Conservation (phyloP, 192 early-diverging fungal genomes). For the Gryganskiella cystojenkinii region DNA sequence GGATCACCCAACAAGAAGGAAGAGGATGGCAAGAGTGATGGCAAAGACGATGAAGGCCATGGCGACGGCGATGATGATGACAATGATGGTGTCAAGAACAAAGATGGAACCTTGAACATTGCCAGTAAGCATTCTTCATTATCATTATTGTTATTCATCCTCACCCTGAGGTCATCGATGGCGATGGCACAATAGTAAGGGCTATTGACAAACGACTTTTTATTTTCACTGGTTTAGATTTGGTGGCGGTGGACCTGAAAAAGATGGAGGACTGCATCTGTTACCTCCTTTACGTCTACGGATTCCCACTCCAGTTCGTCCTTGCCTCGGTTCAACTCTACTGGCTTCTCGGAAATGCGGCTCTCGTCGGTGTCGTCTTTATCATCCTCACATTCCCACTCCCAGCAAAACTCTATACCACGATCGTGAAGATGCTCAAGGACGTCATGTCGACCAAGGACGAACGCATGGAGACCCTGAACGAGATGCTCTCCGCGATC, state of each 20-base stretch:
- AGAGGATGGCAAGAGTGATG: slow-evolving; percentile 53
- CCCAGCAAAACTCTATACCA: slow-evolving; percentile 52
- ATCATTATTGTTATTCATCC: background rate
- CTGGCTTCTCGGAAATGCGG: slow-evolving; percentile 82
- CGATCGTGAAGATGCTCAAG: slow-evolving; percentile 60
- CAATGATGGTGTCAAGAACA: background rate
- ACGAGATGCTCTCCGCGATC: slow-evolving; percentile 82
- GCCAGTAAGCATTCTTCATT: slow-evolving; percentile 23
- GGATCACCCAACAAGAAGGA: slow-evolving; percentile 25
- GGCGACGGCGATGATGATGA: background rate
- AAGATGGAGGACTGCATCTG: slow-evolving; percentile 38
- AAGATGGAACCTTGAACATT: slow-evolving; percentile 36
- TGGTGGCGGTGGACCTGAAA: slow-evolving; percentile 38
- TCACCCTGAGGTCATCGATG: no score
- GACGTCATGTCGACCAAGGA: slow-evolving; percentile 70
- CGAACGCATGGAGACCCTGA: slow-evolving; percentile 82
- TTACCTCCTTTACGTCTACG: slow-evolving; percentile 62
- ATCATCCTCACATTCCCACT: slow-evolving; percentile 74
- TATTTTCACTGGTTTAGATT: no score
- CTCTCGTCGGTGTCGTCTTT: slow-evolving; percentile 78
- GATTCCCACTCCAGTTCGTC: slow-evolving; percentile 68
- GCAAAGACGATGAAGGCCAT: background rate
- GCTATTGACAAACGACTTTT: no score
- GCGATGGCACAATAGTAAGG: no score
- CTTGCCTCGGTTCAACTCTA: slow-evolving; percentile 75